Conservation (phyloP, 2,329 filamentous ascomycete genomes). For the Canariomyces notabilis region DNA sequence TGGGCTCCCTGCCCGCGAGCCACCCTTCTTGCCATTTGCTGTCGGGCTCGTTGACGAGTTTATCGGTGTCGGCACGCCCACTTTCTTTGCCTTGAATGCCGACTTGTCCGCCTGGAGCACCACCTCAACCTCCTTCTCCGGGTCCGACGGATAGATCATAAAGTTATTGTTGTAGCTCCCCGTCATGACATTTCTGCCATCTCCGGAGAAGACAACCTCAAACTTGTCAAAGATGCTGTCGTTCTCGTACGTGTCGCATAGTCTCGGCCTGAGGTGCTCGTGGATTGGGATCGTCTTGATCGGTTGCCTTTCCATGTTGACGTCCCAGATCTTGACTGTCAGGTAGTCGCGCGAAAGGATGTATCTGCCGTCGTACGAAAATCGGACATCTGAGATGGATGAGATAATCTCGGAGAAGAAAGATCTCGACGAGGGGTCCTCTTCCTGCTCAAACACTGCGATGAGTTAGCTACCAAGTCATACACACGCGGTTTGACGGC, state of each 20-base stretch:
- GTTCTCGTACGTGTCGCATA: constrained; percentile 98
- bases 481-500: constrained; percentile 5
- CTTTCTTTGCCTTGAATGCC: constrained; percentile 99
- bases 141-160: constrained; percentile 98
- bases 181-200: constrained; percentile 99
- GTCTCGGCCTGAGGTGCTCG: constrained; percentile 85
- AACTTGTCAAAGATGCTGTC: constrained; percentile 99
- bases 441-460: constrained; percentile 96
- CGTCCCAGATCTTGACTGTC: constrained; percentile 99
- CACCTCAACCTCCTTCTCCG: constrained; percentile 93
- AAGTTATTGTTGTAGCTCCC: constrained; percentile 99
- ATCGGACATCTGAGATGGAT: constrained; percentile 96
- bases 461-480: constrained; percentile 9
- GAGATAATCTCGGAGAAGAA: constrained; percentile 99
- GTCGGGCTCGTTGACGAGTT: constrained; percentile 73
- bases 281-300: constrained; percentile 99
- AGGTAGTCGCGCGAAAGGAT: constrained; percentile 97
- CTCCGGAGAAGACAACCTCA: constrained; percentile 96
- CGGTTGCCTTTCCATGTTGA: constrained; percentile 97
- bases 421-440: constrained; percentile 91
- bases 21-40: constrained; percentile 77
- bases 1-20: constrained; percentile 83
- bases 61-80: constrained; percentile 95
- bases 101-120: constrained; percentile 98
- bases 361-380: constrained; percentile 93